These are phyloP conservation scores for Colletotrichum australisinense DNA, from an alignment of 2,329 filamentous ascomycete genomes.

Conservation along the genomic window DNA sequence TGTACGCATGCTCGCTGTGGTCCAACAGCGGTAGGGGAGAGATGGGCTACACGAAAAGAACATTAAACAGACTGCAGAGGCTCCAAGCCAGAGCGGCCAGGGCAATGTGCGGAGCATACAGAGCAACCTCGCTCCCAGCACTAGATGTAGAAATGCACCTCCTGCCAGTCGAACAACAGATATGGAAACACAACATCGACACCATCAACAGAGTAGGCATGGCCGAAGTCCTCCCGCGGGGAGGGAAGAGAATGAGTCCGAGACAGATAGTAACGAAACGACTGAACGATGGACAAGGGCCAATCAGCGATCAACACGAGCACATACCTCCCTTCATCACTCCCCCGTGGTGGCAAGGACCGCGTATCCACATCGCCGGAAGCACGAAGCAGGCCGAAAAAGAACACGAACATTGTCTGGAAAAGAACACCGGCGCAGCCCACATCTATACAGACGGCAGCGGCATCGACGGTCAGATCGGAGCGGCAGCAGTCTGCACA, in stretches of 20 bases:
- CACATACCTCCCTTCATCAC: background rate
- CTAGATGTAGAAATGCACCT: background rate
- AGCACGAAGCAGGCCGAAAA: background rate
- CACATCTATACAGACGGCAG: constrained; percentile 28
- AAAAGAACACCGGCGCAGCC: background rate
- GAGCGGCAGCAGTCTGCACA: too few relatives aligned
- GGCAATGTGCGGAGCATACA: background rate
- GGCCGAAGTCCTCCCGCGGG: background rate
- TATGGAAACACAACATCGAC: constrained; percentile 3
- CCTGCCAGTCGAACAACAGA: background rate
- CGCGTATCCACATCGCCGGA: background rate
- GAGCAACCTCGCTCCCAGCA: background rate
- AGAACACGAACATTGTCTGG: background rate
- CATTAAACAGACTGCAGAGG: background rate
- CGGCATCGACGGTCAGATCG: background rate
- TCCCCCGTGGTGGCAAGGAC: background rate
- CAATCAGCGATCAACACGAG: background rate
- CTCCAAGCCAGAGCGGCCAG: background rate
- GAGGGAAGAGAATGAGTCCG: background rate
- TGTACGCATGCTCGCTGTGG: constrained; percentile 42
- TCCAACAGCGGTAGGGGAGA: constrained; percentile 34
- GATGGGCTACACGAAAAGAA: background rate
- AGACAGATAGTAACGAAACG: background rate
- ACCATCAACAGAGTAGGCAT: background rate
- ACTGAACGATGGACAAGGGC: background rate